Base-by-base conservation (phyloP, 1,284 basidiomycete genomes). In the Fomes fomentarius region DNA sequence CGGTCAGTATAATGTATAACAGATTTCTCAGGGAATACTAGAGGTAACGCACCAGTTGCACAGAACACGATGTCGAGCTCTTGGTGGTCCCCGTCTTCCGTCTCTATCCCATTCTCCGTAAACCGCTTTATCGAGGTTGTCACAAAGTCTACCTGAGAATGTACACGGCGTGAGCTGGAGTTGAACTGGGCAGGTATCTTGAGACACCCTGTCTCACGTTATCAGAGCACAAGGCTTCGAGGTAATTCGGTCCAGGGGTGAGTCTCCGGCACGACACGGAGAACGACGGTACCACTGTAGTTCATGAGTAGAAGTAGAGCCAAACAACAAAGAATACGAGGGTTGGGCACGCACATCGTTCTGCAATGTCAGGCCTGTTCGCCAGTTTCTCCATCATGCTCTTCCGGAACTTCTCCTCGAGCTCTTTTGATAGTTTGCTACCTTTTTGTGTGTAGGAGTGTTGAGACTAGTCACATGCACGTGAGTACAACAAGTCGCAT, bases 241-340 rank as follows among this genome's bases (percentile, higher is more conserved):
- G 74, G 64, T 85, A 87, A 1, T 84, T 83, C 22, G 83, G 83
- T 0, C 84, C 85, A 3, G 85, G 84, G 0, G 85, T 87, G 40
- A 86, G 67, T 37, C 85, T 74, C 25, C 82, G 74, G 65, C 83
- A 87, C 8, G 72, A 76, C 10, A 84, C 78, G 2, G 78, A 71
- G 60, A 86, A 87, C 45, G 77, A 74, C 3, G 85, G 84, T 21
- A 85, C 73, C 9, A 85, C 83, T 84, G 39, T n/a, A n/a, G n/a
- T n/a, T n/a, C n/a, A n/a, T n/a, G n/a, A n/a, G n/a, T n/a, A n/a
- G n/a, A n/a, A n/a, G n/a, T n/a, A n/a, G n/a, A n/a, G n/a, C n/a
- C n/a, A n/a, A n/a, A n/a, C n/a, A n/a, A n/a, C n/a, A n/a, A n/a
- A n/a, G n/a, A n/a, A n/a, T n/a, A n/a, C n/a, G n/a, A n/a, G n/a